A percentile compares a stretch with the other conserved stretches of the same genome.
These are phyloP conservation scores for Geosmithia putterillii DNA, from an alignment of 2,329 filamentous ascomycete genomes.

Conservation along the genomic window DNA sequence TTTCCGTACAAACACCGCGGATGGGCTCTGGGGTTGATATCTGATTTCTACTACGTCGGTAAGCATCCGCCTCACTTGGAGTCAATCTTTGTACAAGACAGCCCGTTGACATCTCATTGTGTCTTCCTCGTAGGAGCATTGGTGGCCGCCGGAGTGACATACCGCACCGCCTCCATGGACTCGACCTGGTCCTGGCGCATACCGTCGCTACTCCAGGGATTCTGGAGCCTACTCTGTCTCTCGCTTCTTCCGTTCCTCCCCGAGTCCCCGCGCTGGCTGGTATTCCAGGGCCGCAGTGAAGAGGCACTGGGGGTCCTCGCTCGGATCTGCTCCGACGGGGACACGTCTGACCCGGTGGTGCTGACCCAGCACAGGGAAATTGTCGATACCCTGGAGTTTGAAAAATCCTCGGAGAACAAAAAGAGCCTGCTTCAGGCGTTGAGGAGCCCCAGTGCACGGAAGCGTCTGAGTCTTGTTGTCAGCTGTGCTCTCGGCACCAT, in stretches of 20 bases:
- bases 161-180: slow-evolving; percentile 17
- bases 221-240: slow-evolving; percentile 21
- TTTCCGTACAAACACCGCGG: slow-evolving; percentile 19
- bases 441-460: slow-evolving; percentile 28
- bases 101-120: background rate
- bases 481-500: slow-evolving; percentile 35
- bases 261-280: slow-evolving; percentile 20
- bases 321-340: slow-evolving; percentile 22
- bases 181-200: slow-evolving; percentile 29
- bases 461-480: slow-evolving; percentile 31
- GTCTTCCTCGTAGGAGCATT: no score
- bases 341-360: slow-evolving; percentile 17
- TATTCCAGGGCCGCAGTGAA: slow-evolving; percentile 12
- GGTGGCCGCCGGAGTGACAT: slow-evolving; percentile 32
- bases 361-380: slow-evolving; percentile 16
- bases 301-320: slow-evolving; percentile 14
- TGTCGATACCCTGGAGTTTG: slow-evolving; percentile 21
- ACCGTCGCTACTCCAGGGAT: slow-evolving; percentile 30
- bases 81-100: background rate
- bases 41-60: slow-evolving; percentile 5
- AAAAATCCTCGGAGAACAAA: no score
- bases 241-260: slow-evolving; percentile 15
- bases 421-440: no score
- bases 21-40: slow-evolving; percentile 9
- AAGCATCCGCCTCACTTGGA: background rate